These are phyloP conservation scores for Mortierella sp. DNA, from an alignment of 371 early-diverging fungal genomes.

Conservation along the genomic window DNA sequence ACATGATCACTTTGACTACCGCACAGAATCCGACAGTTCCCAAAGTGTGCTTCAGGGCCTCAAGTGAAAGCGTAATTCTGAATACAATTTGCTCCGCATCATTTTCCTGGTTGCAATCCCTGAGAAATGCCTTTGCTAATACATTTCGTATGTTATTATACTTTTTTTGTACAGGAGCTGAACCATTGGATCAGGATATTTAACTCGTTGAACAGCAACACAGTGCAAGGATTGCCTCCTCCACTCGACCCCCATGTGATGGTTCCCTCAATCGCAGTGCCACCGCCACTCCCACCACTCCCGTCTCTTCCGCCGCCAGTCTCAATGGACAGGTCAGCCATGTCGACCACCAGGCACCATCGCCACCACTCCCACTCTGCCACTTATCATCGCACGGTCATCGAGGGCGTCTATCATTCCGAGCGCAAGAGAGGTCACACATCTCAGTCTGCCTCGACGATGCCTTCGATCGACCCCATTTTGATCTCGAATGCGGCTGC, in stretches of 20 bases:
- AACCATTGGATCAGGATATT: slow-evolving; percentile 50
- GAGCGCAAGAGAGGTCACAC: slow-evolving; percentile 33
- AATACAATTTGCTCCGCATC: not conserved
- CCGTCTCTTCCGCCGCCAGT: slow-evolving; percentile 29
- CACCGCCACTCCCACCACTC: slow-evolving; percentile 41
- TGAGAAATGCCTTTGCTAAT: not conserved
- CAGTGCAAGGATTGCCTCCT: slow-evolving; percentile 3
- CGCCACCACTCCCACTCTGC: slow-evolving; percentile 26
- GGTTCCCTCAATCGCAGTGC: slow-evolving; percentile 6
- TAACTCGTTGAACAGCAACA: slow-evolving; percentile 29
- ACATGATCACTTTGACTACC: slow-evolving; percentile 27
- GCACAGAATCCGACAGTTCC: slow-evolving; percentile 27
- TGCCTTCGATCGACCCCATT: slow-evolving; percentile 33
- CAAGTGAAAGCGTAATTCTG: slow-evolving; percentile 43
- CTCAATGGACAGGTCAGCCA: not conserved
- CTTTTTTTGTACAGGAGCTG: slow-evolving; percentile 24
- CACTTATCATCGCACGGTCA: not conserved
- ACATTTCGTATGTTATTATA: not conserved
- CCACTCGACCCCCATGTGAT: slow-evolving; percentile 9
- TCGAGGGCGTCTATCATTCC: slow-evolving; percentile 15
- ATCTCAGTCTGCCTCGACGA: slow-evolving; percentile 4
- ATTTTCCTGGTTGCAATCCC: not conserved
- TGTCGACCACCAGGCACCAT: slow-evolving; percentile 11
- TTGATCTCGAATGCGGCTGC: slow-evolving; percentile 43
- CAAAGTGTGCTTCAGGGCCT: slow-evolving; percentile 40